Evolutionary conservation across 805 yeast genomes (phyloP), one percentile per base, ranked within the genome.

Genomic region (Candida wancherniae): DNA sequence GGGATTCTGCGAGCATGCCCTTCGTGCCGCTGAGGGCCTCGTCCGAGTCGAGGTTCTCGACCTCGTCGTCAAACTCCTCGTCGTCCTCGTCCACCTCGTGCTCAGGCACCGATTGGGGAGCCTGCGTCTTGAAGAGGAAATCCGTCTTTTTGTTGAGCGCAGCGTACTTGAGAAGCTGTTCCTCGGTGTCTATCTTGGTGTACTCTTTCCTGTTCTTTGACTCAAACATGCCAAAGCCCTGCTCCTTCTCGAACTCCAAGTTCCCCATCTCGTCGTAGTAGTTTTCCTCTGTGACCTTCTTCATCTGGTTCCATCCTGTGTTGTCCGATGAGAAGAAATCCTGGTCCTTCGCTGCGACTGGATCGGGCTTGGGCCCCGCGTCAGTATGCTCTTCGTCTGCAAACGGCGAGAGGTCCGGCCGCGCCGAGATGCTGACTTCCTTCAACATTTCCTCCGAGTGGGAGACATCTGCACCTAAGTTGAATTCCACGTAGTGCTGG

Each of bases 111-210:
- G 31, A 10, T n/a, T n/a, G 5, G 9, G 33, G 13, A 10, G 30
- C 20, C 33, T 27, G 42, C 28, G 25, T 47, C 50, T 54, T 57
- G 42, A 75, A 74, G 26, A 75, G 50, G 36, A 69, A 75, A 36
- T 74, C 78, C 13, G 77, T 73, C 39, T 69, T 65, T 37, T 62
- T 57, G 47, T 75, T 70, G 48, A 74, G 57, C 36, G 63, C 64
- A 11, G 61, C 51, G 39, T 82, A 83, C 42, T 79, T 76, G 13
- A 80, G 80, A 6, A 87, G 85, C 51, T 92, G 97, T 42, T 80
- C 86, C 45, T 84, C 92, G 1, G 79, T 83, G 17, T 86, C 85
- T 6, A 92, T 81, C 48, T 94, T 80, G 0, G 97, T 92, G 53
- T 92, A 92, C 0, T 94, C 90, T 15, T 67, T 74, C 23, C 73